phyloP scores from a whole-genome alignment of 2,329 filamentous ascomycete species.

The Aureobasidium zeae region DNA sequence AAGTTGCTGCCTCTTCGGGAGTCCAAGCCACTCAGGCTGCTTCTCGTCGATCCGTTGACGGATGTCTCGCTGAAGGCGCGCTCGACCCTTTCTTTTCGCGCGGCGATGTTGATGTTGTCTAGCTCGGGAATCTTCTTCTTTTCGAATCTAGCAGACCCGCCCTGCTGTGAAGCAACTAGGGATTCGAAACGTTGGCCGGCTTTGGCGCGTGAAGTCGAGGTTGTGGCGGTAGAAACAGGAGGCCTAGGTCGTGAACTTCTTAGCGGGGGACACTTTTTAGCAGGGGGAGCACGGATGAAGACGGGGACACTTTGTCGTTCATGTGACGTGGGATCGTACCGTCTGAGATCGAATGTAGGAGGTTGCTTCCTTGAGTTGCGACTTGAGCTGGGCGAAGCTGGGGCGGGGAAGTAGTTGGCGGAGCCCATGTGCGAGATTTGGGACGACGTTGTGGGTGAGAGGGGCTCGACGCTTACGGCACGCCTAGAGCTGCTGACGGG shows the following conservation, averaged over 20 bases:
- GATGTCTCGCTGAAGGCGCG: slow-evolving; percentile 70
- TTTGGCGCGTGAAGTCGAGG: slow-evolving; percentile 60
- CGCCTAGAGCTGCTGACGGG: slow-evolving; percentile 22
- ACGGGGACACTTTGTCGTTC: slow-evolving; percentile 51
- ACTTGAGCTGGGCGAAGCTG: neutral
- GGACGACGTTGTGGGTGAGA: slow-evolving; percentile 6
- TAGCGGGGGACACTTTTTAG: slow-evolving; percentile 67
- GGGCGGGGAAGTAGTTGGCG: slow-evolving; percentile 11
- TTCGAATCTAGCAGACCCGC: slow-evolving; percentile 15
- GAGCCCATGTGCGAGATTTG: slow-evolving; percentile 10
- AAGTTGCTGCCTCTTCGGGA: slow-evolving; percentile 8
- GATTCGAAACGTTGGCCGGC: slow-evolving; percentile 47
- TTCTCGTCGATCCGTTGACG: slow-evolving; percentile 28
- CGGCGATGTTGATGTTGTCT: slow-evolving; percentile 75
- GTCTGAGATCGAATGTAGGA: slow-evolving; percentile 21
- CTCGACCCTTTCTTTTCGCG: slow-evolving; percentile 70
- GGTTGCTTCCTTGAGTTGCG: neutral
- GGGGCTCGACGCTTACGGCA: slow-evolving; percentile 4
- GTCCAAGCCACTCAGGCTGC: slow-evolving; percentile 4
- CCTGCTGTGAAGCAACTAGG: slow-evolving; percentile 1
- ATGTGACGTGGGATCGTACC: slow-evolving; percentile 28
- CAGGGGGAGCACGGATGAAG: slow-evolving; percentile 60
- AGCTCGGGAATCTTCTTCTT: slow-evolving; percentile 46
- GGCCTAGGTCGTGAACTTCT: slow-evolving; percentile 75
- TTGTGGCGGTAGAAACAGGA: slow-evolving; percentile 64